phyloP scores from a whole-genome alignment of 768 basidiomycete genomes.

The Cystofilobasidium ferigula region DNA sequence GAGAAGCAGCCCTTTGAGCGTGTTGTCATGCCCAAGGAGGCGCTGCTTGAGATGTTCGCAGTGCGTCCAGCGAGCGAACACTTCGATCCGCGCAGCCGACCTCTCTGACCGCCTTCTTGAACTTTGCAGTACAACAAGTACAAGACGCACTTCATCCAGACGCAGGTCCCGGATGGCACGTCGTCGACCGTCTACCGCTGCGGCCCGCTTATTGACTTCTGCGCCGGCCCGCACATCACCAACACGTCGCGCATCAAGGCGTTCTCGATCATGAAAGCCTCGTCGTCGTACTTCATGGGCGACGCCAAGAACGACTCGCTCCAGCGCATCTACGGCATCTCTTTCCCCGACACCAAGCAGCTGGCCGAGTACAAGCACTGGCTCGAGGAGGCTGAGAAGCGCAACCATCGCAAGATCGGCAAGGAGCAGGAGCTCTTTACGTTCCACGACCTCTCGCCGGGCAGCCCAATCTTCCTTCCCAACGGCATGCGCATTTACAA shows the following conservation, averaged over 20 bases:
- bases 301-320: conserved; percentile 85
- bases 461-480: conserved; percentile 91
- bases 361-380: conserved; percentile 88
- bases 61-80: conserved; percentile 44
- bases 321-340: conserved; percentile 94
- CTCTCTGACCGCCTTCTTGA: too few species aligned
- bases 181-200: conserved; percentile 97
- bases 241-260: conserved; percentile 97
- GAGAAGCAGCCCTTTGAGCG: conserved; percentile 97
- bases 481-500: conserved; percentile 97
- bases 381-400: conserved; percentile 92
- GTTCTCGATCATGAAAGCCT: conserved; percentile 93
- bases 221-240: conserved; percentile 92
- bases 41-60: conserved; percentile 89
- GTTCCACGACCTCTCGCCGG: conserved; percentile 93
- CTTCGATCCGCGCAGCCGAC: not conserved
- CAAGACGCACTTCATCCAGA: conserved; percentile 88
- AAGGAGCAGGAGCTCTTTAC: conserved; percentile 98
- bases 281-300: conserved; percentile 94
- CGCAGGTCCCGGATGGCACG: conserved; percentile 89
- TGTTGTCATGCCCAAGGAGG: conserved; percentile 82
- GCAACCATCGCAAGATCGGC: conserved; percentile 92
- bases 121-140: conserved; percentile 91
- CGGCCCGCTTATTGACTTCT: conserved; percentile 91
- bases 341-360: conserved; percentile 96